A percentile compares a stretch with the other conserved stretches of the same genome.
Evolutionary conservation across 2,329 filamentous ascomycete species (phyloP).

Genomic region (Claviceps humidiphila): DNA sequence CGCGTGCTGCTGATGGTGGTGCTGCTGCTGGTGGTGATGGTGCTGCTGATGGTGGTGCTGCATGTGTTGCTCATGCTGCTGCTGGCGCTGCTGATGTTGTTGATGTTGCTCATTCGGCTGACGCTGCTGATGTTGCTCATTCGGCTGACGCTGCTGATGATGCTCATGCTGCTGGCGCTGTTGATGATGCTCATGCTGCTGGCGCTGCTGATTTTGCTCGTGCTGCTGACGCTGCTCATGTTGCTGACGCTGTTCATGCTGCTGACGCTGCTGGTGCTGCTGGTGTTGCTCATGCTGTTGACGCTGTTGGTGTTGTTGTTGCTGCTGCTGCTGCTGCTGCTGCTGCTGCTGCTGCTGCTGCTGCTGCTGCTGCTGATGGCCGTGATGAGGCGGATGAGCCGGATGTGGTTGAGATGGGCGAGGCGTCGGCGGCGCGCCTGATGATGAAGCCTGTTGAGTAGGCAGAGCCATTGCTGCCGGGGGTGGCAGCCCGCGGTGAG

Average conservation of each 20-base stretch:
- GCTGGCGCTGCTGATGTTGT: slow-evolving; percentile 14
- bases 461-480: slow-evolving; percentile 52
- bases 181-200: slow-evolving; percentile 10
- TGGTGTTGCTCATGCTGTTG: slow-evolving; percentile 9
- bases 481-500: slow-evolving; percentile 56
- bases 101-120: not conserved
- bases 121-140: slow-evolving; percentile 2
- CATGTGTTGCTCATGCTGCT: slow-evolving; percentile 2
- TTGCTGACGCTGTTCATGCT: not conserved
- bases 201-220: no score
- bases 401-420: no score
- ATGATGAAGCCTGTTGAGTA: slow-evolving; percentile 26
- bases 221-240: slow-evolving; percentile 10
- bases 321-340: slow-evolving; percentile 6
- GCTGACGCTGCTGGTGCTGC: slow-evolving; percentile 8
- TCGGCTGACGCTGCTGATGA: slow-evolving; percentile 10
- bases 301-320: not conserved
- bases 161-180: slow-evolving; percentile 10
- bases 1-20: slow-evolving; percentile 2
- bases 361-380: slow-evolving; percentile 10
- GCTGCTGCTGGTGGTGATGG: slow-evolving; percentile 3
- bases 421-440: slow-evolving; percentile 13
- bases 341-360: slow-evolving; percentile 10
- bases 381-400: slow-evolving; percentile 10
- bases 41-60: slow-evolving; percentile 12